Percentiles rank a stretch among this genome's conserved stretches.
Evolutionary conservation across 2,329 filamentous ascomycete species (phyloP).

Genomic region (Alternaria sp.): DNA sequence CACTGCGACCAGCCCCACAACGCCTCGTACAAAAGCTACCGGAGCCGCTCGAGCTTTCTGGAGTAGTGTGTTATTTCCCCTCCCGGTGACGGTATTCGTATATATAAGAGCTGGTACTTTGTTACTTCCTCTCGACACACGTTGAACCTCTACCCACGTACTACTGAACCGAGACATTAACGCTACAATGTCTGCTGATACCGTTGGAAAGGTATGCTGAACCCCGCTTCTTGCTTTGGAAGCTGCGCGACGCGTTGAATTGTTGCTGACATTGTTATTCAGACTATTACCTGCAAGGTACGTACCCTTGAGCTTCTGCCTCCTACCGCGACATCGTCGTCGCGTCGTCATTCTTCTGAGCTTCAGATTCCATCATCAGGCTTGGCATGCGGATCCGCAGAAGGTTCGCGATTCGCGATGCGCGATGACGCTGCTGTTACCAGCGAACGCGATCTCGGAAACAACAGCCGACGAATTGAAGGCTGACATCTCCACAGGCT

Average conservation of each 20-base stretch:
- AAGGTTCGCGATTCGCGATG: not conserved
- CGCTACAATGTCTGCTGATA: slow-evolving; percentile 58
- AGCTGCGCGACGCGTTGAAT: not conserved
- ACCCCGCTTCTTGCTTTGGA: not conserved
- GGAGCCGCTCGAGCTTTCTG: slow-evolving; percentile 26
- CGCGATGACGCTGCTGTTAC: slow-evolving; percentile 8
- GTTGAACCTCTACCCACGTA: not conserved
- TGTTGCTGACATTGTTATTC: slow-evolving; percentile 14
- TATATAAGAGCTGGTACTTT: slow-evolving; percentile 5
- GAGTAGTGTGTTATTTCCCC: slow-evolving; percentile 18
- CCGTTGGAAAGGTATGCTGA: slow-evolving; percentile 58
- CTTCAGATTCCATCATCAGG: slow-evolving; percentile 3
- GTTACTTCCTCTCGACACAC: slow-evolving; percentile 19
- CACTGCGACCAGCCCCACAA: slow-evolving; percentile 26
- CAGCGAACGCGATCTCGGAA: slow-evolving; percentile 1
- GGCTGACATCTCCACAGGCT: slow-evolving; percentile 61
- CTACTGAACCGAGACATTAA: not conserved
- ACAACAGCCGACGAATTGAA: not conserved
- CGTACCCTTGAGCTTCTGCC: slow-evolving; percentile 64
- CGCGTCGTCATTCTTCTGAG: not conserved
- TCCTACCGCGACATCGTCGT: not conserved
- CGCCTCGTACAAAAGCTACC: slow-evolving; percentile 27
- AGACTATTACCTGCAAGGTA: slow-evolving; percentile 96
- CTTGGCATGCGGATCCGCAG: slow-evolving; percentile 42
- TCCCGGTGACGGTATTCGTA: slow-evolving; percentile 5